Percentiles rank a stretch among this genome's conserved stretches.
These are phyloP conservation scores for Penicillium flavigenum DNA, from an alignment of 495 filamentous ascomycete genomes.

Conservation along the genomic window DNA sequence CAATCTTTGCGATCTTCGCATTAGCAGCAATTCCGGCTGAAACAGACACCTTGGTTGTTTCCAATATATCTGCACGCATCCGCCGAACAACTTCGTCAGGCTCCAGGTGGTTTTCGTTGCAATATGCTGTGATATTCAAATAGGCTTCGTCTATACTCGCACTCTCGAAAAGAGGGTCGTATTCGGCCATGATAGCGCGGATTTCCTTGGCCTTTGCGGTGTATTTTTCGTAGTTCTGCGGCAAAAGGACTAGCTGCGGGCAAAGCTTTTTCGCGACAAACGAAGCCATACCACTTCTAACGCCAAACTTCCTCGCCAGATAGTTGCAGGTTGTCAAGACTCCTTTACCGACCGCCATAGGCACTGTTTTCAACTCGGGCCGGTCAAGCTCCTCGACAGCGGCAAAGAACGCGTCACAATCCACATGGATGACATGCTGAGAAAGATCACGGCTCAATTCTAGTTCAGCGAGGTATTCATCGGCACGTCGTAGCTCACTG, in stretches of 20 bases:
- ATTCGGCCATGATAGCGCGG: slow-evolving; percentile 74
- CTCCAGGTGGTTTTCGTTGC: slow-evolving; percentile 60
- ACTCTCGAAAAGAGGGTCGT: slow-evolving; percentile 88
- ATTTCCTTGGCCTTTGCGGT: slow-evolving; percentile 86
- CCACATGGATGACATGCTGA: slow-evolving; percentile 84
- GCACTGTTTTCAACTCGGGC: slow-evolving; percentile 83
- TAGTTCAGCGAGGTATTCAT: slow-evolving; percentile 77
- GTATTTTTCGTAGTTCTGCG: slow-evolving; percentile 88
- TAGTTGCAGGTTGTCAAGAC: slow-evolving; percentile 97
- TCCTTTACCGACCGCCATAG: slow-evolving; percentile 90
- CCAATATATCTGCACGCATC: slow-evolving; percentile 73
- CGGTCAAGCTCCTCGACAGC: slow-evolving; percentile 91
- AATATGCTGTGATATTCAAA: slow-evolving; percentile 91
- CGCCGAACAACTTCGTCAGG: slow-evolving; percentile 73
- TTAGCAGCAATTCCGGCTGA: slow-evolving; percentile 95
- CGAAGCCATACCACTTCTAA: slow-evolving; percentile 89
- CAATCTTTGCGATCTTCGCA: slow-evolving; percentile 90
- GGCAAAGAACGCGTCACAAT: slow-evolving; percentile 98
- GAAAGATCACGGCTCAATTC: slow-evolving; percentile 77
- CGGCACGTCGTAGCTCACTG: slow-evolving; percentile 68
- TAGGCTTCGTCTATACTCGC: slow-evolving; percentile 96
- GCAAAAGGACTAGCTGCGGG: slow-evolving; percentile 78
- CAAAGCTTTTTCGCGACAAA: slow-evolving; percentile 96
- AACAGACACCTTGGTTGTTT: slow-evolving; percentile 79
- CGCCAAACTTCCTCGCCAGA: slow-evolving; percentile 82